Evolutionary conservation across 1,284 basidiomycete genomes (phyloP), one percentile per base, ranked within the genome.

Genomic region (Rhodotorula sp.): DNA sequence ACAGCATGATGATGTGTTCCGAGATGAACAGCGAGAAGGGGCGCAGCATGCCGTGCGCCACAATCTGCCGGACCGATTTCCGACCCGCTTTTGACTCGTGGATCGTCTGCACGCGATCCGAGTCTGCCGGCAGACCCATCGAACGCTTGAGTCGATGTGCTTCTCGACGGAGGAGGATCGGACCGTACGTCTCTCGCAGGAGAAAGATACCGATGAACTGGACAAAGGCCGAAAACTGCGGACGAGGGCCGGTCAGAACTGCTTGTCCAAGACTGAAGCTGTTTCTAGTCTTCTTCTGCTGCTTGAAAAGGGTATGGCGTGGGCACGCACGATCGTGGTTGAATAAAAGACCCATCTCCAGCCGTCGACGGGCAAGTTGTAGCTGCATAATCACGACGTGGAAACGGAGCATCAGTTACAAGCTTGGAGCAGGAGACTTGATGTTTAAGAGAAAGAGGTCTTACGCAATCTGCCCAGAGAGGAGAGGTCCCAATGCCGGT

Each of bases 261-360:
- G 33, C n/a, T 4, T 8, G 4, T 42, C 37, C 24, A 45, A 22
- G 20, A 51, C 17, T 7, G 15, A 18, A 20, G 60, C 15, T 48
- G 20, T 14, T 22, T 33, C 29, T n/a, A n/a, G n/a, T 6, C 12
- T n/a, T 4, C 24, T 10, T 15, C 18, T 7, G 44, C 12, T 12
- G 37, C 12, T 37, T 22, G 30, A 18, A 26, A 61, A n/a, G 12
- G n/a, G 33, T 17, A 33, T 24, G 74, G 77, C 62, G 30, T 15
- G 15, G 72, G 57, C 76, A 75, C 86, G 84, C 0, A 83, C 82
- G 54, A 88, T 86, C 37, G 82, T 85, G 5, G 87, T 87, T 1
- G 86, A 84, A 84, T 85, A 87, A 78, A 89, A 90, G 82, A 87
- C 74, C 66, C 73, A 80, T 18, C 74, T 57, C 71, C 76, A 70